A percentile compares a stretch with the other conserved stretches of the same genome.
phyloP scores from a whole-genome alignment of 768 basidiomycete species.

The Suillus plorans region DNA sequence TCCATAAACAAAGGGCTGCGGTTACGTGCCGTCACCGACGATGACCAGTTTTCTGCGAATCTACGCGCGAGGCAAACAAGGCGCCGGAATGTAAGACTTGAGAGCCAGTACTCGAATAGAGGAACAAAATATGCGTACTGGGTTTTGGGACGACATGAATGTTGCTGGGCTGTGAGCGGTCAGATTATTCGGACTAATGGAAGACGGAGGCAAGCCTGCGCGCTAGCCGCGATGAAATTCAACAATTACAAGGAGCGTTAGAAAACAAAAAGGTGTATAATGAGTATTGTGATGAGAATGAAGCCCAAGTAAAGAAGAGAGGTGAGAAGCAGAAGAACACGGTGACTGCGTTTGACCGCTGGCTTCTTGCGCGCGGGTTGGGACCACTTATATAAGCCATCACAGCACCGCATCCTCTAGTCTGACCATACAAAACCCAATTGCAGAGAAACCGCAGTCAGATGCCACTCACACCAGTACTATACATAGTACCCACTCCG shows the following conservation, averaged over 20 bases:
- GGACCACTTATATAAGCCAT: conserved; percentile 8
- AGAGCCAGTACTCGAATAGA: conserved; percentile 4
- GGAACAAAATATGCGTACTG: conserved; percentile 42
- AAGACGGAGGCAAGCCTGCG: conserved; percentile 11
- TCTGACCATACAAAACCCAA: conserved; percentile 5
- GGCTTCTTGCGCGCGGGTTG: conserved; percentile 9
- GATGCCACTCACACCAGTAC: neutral
- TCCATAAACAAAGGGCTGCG: conserved; percentile 5
- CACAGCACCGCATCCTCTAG: conserved; percentile 5
- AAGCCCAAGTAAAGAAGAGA: conserved; percentile 8
- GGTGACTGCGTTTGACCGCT: conserved; percentile 9
- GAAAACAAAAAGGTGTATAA: conserved; percentile 12
- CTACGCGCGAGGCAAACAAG: conserved; percentile 38
- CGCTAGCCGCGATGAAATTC: conserved; percentile 6
- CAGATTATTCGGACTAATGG: conserved; percentile 20
- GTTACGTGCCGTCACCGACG: conserved; percentile 86
- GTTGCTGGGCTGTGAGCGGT: conserved; percentile 8
- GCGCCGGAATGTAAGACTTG: conserved; percentile 8
- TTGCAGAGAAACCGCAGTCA: conserved; percentile 2
- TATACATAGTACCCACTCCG: neutral
- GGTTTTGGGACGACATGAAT: conserved; percentile 53
- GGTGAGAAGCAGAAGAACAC: conserved; percentile 13
- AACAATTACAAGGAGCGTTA: conserved; percentile 11
- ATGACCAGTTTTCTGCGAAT: conserved; percentile 95
- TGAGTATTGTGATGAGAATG: conserved; percentile 11